A percentile compares a stretch with the other conserved stretches of the same genome.
Conservation (phyloP, 225 moss, liverwort and hornwort species). For the Sphagnum contortum region DNA sequence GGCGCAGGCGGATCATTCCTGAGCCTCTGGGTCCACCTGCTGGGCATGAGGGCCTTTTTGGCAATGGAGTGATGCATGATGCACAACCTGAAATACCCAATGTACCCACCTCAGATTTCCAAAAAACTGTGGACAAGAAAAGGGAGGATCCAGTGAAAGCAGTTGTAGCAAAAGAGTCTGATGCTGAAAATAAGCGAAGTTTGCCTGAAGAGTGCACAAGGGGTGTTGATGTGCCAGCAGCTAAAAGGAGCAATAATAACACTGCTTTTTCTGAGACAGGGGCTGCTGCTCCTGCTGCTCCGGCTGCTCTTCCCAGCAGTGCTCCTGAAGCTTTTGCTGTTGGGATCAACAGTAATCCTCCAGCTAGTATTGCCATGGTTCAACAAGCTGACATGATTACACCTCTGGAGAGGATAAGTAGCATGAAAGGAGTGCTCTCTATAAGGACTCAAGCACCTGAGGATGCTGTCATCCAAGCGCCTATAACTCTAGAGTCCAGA, state of each 20-base stretch:
- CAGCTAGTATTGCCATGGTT: constrained; percentile 20
- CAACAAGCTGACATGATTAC: constrained; percentile 45
- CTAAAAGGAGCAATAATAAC: constrained; percentile 33
- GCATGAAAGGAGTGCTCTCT: constrained; percentile 58
- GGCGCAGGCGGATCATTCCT: constrained; percentile 88
- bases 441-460: constrained; percentile 46
- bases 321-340: constrained; percentile 26
- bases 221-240: constrained; percentile 24
- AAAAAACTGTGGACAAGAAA: constrained; percentile 29
- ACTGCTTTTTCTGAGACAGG: constrained; percentile 10
- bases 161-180: constrained; percentile 5
- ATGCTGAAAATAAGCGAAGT: constrained; percentile 30
- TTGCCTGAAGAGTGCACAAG: constrained; percentile 44
- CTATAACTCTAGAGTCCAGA: constrained; percentile 81
- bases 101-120: constrained; percentile 15
- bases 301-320: constrained; percentile 29
- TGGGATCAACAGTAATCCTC: constrained; percentile 34
- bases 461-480: constrained; percentile 26
- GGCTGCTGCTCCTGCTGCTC: constrained; percentile 19
- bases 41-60: constrained; percentile 48
- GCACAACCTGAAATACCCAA: constrained; percentile 22
- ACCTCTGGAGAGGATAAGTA: constrained; percentile 40
- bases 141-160: constrained; percentile 9
- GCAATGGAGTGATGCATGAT: constrained; percentile 40
- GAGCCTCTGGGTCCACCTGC: constrained; percentile 74